A percentile compares a stretch with the other conserved stretches of the same genome.
phyloP scores from a whole-genome alignment of 805 yeast genomes.

The Sporopachydermia quercuum region DNA sequence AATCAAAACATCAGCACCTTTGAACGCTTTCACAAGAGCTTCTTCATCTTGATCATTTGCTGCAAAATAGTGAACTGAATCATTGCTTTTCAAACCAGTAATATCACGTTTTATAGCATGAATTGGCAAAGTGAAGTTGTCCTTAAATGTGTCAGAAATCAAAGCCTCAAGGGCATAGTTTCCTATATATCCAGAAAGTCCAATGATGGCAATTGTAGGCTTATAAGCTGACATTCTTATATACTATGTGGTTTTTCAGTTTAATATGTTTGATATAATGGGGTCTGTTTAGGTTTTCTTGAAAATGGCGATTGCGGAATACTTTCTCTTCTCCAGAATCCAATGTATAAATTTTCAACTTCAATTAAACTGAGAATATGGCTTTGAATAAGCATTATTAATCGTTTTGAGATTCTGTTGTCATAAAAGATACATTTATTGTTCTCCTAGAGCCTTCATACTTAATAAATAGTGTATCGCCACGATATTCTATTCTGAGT shows the following conservation, averaged over 20 bases:
- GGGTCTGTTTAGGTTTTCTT: no score
- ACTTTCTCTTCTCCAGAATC: no score
- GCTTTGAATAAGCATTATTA: no score
- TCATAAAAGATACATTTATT: no score
- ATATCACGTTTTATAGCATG: constrained; percentile 34
- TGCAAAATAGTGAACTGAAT: constrained; percentile 24
- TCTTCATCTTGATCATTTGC: constrained; percentile 18
- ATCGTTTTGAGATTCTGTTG: no score
- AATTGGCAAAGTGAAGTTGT: constrained; percentile 32
- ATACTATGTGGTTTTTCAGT: background rate
- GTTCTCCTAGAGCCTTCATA: no score
- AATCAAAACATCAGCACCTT: constrained; percentile 36
- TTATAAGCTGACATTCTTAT: constrained; percentile 14
- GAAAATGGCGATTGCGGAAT: no score
- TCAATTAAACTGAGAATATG: no score
- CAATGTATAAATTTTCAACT: no score
- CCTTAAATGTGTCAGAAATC: constrained; percentile 25
- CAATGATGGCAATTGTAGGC: constrained; percentile 33
- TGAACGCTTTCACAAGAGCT: constrained; percentile 24
- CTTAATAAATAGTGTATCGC: no score
- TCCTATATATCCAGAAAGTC: constrained; percentile 38
- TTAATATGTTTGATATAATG: no score
- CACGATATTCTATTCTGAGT: no score
- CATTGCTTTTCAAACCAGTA: constrained; percentile 19
- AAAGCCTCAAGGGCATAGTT: constrained; percentile 31